Evolutionary conservation across 306 rosid genomes (phyloP).

Genomic region (Pyrus bretschneideri): DNA sequence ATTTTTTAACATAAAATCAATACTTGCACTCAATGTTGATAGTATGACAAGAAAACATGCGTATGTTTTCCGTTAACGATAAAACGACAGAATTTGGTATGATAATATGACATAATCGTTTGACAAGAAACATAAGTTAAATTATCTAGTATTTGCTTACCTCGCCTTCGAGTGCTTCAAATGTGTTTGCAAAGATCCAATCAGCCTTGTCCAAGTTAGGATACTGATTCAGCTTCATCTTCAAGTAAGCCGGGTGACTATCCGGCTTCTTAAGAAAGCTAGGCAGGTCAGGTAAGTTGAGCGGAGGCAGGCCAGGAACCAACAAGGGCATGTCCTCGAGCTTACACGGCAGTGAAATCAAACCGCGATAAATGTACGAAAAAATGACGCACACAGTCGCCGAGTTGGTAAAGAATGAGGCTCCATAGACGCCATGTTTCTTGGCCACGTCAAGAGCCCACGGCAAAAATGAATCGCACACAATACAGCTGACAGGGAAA

Average conservation of each 20-base stretch:
- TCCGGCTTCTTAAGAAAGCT: constrained; percentile 44
- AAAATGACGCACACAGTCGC: constrained; percentile 27
- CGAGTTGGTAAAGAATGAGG: constrained; percentile 34
- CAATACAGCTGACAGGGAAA: constrained; percentile 20
- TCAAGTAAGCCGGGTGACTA: constrained; percentile 54
- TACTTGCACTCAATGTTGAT: not conserved
- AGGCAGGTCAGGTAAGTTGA: constrained; percentile 37
- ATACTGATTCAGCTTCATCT: constrained; percentile 52
- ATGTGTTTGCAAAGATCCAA: constrained; percentile 49
- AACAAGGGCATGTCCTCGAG: constrained; percentile 22
- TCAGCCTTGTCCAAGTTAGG: constrained; percentile 42
- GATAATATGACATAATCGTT: not conserved
- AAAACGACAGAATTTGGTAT: too few species aligned
- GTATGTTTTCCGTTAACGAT: not conserved
- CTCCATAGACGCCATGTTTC: constrained; percentile 18
- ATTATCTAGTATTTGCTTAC: constrained; percentile 6
- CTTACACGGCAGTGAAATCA: constrained; percentile 26
- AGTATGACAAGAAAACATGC: not conserved
- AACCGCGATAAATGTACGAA: constrained; percentile 3
- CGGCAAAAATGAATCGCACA: constrained; percentile 24
- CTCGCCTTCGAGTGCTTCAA: constrained; percentile 46
- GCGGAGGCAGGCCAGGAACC: constrained; percentile 46
- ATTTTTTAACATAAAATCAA: not conserved
- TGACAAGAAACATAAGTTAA: too few species aligned
- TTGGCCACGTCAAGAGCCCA: constrained; percentile 29